Evolutionary conservation across 768 basidiomycete genomes (phyloP).

Genomic region (Imleria badia): DNA sequence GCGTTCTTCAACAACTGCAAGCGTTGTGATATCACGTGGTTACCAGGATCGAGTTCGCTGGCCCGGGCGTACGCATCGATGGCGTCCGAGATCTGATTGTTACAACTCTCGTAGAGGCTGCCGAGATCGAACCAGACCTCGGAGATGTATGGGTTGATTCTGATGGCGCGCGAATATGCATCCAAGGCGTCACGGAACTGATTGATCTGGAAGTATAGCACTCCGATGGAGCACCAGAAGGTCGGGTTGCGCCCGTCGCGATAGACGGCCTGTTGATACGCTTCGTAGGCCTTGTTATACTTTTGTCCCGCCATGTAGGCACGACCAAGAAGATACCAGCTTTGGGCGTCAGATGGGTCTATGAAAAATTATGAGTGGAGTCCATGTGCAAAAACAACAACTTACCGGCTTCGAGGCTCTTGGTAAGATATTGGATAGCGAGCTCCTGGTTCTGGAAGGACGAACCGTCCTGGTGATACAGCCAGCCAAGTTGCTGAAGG

Average conservation of each 20-base stretch:
- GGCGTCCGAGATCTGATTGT: constrained; percentile 98
- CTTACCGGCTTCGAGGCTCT: constrained; percentile 92
- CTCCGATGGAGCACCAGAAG: constrained; percentile 99
- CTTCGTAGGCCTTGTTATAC: constrained; percentile 99
- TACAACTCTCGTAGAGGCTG: constrained; percentile 95
- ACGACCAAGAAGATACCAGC: constrained; percentile 97
- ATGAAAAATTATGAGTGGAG: background rate
- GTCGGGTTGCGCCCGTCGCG: constrained; percentile 98
- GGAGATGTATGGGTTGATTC: constrained; percentile 96
- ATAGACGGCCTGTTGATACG: constrained; percentile 98
- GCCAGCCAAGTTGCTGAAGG: constrained; percentile 95
- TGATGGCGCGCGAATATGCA: constrained; percentile 97
- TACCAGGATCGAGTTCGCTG: constrained; percentile 87
- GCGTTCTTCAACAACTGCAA: constrained; percentile 77
- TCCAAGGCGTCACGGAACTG: constrained; percentile 99
- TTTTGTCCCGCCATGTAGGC: constrained; percentile 99
- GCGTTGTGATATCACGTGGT: constrained; percentile 78
- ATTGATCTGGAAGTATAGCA: constrained; percentile 99
- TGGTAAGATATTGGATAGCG: constrained; percentile 91
- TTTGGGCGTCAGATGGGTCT: constrained; percentile 96
- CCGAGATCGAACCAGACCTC: constrained; percentile 88
- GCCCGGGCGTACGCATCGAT: constrained; percentile 98
- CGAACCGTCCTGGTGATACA: constrained; percentile 94
- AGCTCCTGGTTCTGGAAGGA: constrained; percentile 95
- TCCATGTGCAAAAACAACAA: background rate